These are phyloP conservation scores for Backusella australiensis DNA, from an alignment of 192 early-diverging fungal genomes.

Conservation along the genomic window DNA sequence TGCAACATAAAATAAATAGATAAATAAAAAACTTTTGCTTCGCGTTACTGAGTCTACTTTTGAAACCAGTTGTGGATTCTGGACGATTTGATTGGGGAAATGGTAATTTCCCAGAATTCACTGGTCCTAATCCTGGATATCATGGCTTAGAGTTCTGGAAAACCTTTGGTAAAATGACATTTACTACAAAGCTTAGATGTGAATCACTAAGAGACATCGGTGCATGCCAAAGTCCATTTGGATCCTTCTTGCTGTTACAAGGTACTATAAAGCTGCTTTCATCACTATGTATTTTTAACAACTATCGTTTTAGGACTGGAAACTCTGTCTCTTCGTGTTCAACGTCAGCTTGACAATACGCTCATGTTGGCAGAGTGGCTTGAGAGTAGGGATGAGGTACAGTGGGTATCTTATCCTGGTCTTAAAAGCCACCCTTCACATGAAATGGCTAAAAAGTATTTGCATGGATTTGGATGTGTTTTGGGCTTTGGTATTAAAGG, in stretches of 20 bases:
- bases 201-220: conserved; percentile 89
- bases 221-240: conserved; percentile 81
- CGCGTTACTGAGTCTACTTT: not conserved
- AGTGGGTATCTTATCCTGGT: conserved; percentile 90
- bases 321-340: conserved; percentile 85
- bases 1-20: not conserved
- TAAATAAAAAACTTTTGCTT: not conserved
- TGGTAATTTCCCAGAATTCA: conserved; percentile 85
- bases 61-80: conserved; percentile 62
- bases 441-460: conserved; percentile 78
- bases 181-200: conserved; percentile 71
- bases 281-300: too few relatives aligned
- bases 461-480: conserved; percentile 85
- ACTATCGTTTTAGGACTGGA: conserved; percentile 58
- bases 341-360: conserved; percentile 82
- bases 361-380: conserved; percentile 80
- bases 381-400: conserved; percentile 64
- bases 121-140: conserved; percentile 80
- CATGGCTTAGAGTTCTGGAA: conserved; percentile 90
- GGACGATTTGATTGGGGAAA: conserved; percentile 90
- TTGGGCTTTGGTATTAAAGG: conserved; percentile 73
- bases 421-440: conserved; percentile 78
- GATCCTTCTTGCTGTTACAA: conserved; percentile 75
- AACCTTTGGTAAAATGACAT: conserved; percentile 79
- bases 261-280: conserved; percentile 25